Evolutionary conservation across 2,329 filamentous ascomycete genomes (phyloP), one percentile per base, ranked within the genome.

Genomic region (Scleromitrula shiraiana): DNA sequence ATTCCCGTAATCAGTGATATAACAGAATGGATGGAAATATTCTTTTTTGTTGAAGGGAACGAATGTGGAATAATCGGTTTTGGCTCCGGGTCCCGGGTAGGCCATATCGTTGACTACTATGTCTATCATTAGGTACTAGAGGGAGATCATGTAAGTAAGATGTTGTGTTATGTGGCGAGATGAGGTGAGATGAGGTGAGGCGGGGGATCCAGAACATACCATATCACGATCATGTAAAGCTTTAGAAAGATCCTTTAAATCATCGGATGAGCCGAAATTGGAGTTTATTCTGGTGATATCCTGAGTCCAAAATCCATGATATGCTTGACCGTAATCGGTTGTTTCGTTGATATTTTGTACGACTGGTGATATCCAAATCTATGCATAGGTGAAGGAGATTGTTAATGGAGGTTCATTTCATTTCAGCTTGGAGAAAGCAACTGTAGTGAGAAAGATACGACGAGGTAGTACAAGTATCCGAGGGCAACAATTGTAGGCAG

Each of bases 251-350:
- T 68, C 70, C 53, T 73, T 72, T 48, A 85, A 68, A 55, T 85
- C 81, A 12, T 74, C 67, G 4, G 70, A 69, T 0, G 75, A 76
- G 24, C 82, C 82, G 52, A 77, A 80, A 50, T 78, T 69, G 2
- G 69, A 52, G 57, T 85, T 83, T 47, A 85, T 62, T 12, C 65
- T 53, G 49, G 73, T 70, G 23, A 71, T 54, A 49, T 71, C 62
- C 48, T 70, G 63, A 36, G 67, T 64, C 69, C 69, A 70, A 52
- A 70, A 72, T 10, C 67, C 69, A 47, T 70, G 68, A 46, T 68
- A 71, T 15, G 64, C 64, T 45, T 66, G 54, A 17, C 69, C 70
- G 45, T 65, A 65, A 26, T 48, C 53, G 2, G 67, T 69, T 17
- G 51, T 54, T 20, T 65, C 59, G 7, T 63, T 58, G 5, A 71